phyloP scores from a whole-genome alignment of 352 stramenopile genomes.

The Phytophthora megakarya region DNA sequence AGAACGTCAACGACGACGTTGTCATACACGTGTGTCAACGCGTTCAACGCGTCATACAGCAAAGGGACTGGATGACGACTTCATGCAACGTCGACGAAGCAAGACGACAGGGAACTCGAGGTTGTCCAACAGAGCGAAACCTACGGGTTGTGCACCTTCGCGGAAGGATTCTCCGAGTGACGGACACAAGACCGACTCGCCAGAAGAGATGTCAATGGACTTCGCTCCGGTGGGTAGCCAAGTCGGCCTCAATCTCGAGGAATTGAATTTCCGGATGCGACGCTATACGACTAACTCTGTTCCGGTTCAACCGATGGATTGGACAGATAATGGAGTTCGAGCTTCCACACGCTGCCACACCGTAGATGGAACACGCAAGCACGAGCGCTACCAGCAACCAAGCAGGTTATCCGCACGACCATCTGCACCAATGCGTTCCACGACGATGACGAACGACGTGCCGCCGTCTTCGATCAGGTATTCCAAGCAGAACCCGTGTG shows the following conservation, averaged over 20 bases:
- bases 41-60: conserved; percentile 13
- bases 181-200: not conserved
- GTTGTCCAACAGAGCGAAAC: conserved; percentile 28
- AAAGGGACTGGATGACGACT: conserved; percentile 11
- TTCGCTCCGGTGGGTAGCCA: conserved; percentile 30
- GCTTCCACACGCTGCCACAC: conserved; percentile 19
- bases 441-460: conserved; percentile 7
- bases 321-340: conserved; percentile 16
- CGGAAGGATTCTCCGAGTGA: conserved; percentile 6
- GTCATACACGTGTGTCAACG: conserved; percentile 23
- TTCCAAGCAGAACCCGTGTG: conserved; percentile 45
- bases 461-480: conserved; percentile 30
- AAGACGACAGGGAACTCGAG: conserved; percentile 33
- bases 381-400: conserved; percentile 12
- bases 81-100: conserved; percentile 26
- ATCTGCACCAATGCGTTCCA: conserved; percentile 1
- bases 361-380: conserved; percentile 18
- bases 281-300: conserved; percentile 41
- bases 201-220: conserved; percentile 11
- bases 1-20: conserved; percentile 25
- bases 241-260: conserved; percentile 37
- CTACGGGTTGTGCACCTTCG: conserved; percentile 17
- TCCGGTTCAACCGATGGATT: conserved; percentile 30
- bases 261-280: conserved; percentile 44
- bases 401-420: not conserved